Evolutionary conservation across 2,329 filamentous ascomycete genomes (phyloP), one percentile per base, ranked within the genome.

Genomic region (Apiospora arundinis): DNA sequence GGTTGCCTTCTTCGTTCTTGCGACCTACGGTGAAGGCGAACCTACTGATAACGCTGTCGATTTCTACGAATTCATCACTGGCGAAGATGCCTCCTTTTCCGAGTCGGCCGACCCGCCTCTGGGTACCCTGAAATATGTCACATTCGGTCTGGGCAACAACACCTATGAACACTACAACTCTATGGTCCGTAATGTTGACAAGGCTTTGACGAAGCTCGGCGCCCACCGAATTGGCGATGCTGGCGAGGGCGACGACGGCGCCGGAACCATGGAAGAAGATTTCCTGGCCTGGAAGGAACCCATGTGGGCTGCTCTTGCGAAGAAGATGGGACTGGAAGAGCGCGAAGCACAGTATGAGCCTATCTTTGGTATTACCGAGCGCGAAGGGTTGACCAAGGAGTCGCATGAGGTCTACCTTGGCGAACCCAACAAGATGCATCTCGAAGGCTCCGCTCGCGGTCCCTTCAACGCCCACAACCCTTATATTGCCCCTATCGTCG

Each of bases 101-200:
- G 90, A 95, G 79, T 89, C 91, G 77, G 84, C 83, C 65, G 92
- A 95, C 28, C 89, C 45, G 21, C 42, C 92, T 73, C 90, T 99
- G 70, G 87, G 85, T 69, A 95, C 94, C 78, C 89, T 99, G 80
- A 95, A 95, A 82, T 99, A 95, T 80, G 95, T 99, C 79, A 90
- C 95, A 71, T 99, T 99, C 78, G 96, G 96, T 79, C 91, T 99
- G 49, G 96, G 96, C 76, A 99, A 99, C 88, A 99, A 98, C 87
- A 98, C 96, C 40, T 99, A 99, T 81, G 96, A 99, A 81, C 96
- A 99, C 87, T 99, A 98, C 88, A 99, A 99, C 86, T 93, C 93
- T 69, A 97, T 99, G 94, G 95, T 99, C 73, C 94, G 95, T 81
- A 93, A 95, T 74, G 92, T 98, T 71, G 91, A 96, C 84, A 91